These are phyloP conservation scores for Cystofilobasidium macerans DNA, from an alignment of 768 basidiomycete species.

Conservation along the genomic window DNA sequence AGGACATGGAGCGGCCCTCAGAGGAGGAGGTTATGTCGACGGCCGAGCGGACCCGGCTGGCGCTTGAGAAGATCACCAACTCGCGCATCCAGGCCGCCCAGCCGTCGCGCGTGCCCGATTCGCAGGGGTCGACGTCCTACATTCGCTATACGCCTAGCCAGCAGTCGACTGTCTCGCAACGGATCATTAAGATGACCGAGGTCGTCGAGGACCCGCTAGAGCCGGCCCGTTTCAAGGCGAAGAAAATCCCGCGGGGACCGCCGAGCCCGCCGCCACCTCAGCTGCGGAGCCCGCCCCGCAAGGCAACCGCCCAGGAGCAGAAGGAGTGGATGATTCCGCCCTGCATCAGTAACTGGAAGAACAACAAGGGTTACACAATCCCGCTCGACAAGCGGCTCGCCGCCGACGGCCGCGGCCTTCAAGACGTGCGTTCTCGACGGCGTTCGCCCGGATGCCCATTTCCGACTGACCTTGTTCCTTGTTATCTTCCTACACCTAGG, in stretches of 20 bases:
- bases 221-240: slow-evolving; percentile 94
- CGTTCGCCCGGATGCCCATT: background rate
- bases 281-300: slow-evolving; percentile 84
- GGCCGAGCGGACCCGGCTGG: slow-evolving; percentile 76
- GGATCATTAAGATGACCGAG: slow-evolving; percentile 98
- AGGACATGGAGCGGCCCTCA: slow-evolving; percentile 78
- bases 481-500: slow-evolving; percentile 42
- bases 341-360: slow-evolving; percentile 99
- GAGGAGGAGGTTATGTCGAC: slow-evolving; percentile 88
- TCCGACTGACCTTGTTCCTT: slow-evolving; percentile 1
- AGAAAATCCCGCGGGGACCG: slow-evolving; percentile 94
- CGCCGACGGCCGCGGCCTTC: slow-evolving; percentile 93
- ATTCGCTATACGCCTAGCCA: slow-evolving; percentile 88
- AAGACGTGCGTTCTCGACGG: slow-evolving; percentile 59
- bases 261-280: slow-evolving; percentile 95
- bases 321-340: slow-evolving; percentile 99
- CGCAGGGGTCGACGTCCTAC: slow-evolving; percentile 71
- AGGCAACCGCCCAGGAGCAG: slow-evolving; percentile 91
- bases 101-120: slow-evolving; percentile 67
- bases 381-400: slow-evolving; percentile 95
- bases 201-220: slow-evolving; percentile 96
- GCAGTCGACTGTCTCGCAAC: slow-evolving; percentile 52
- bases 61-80: slow-evolving; percentile 83
- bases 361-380: slow-evolving; percentile 99
- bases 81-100: slow-evolving; percentile 98